Conservation (phyloP, 257 asterid species). For the Lithospermum erythrorhizon region DNA sequence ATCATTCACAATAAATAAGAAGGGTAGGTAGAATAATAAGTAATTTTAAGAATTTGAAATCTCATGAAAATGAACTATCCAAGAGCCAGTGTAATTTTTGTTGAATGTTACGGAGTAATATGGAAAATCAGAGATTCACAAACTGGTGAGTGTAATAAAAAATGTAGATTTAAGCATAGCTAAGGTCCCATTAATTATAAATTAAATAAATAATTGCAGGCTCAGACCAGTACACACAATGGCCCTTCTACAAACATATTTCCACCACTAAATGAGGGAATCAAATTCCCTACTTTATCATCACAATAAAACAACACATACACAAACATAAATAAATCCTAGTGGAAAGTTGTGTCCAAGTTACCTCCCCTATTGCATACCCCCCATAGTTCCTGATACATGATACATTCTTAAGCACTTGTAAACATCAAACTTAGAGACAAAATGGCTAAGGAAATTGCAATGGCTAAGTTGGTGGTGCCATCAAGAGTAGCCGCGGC, state of each 20-base stretch:
- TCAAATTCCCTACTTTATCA: background rate
- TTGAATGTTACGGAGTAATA: too few species aligned
- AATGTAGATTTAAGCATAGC: too few species aligned
- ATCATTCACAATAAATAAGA: too few species aligned
- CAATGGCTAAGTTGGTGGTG: background rate
- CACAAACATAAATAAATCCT: background rate
- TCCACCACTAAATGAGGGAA: background rate
- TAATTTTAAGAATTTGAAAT: too few species aligned
- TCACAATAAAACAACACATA: background rate
- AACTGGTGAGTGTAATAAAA: too few species aligned
- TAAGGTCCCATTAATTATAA: too few species aligned
- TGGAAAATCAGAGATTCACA: too few species aligned
- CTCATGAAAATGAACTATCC: too few species aligned
- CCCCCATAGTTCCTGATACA: too few species aligned
- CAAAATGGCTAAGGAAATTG: constrained; percentile 5
- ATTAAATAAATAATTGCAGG: background rate
- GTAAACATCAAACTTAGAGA: constrained; percentile 2
- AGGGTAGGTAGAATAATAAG: too few species aligned
- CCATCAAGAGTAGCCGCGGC: constrained; percentile 5
- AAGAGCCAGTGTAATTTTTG: too few species aligned
- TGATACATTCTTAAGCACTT: background rate
- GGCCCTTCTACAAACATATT: background rate
- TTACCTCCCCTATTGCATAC: background rate
- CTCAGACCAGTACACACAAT: too few species aligned
- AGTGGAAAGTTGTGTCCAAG: background rate